Evolutionary conservation across 208 protist genomes (phyloP).

Genomic region (Naegleria lovaniensis): DNA sequence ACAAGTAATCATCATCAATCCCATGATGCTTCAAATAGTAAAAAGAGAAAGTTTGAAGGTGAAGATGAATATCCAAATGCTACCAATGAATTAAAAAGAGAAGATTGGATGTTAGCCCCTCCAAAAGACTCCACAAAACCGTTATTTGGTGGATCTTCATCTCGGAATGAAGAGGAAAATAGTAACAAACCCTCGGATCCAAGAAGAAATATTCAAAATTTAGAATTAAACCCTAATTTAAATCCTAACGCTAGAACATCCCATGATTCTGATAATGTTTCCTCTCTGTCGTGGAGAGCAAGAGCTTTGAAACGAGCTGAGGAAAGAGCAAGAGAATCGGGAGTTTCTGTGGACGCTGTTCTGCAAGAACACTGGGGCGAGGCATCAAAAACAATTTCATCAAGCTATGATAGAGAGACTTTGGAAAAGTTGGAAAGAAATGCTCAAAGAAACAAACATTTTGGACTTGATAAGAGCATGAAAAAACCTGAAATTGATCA

Average conservation of each 20-base stretch:
- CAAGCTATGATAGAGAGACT: not conserved
- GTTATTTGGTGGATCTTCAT: not conserved
- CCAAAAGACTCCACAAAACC: not conserved
- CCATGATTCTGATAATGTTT: not conserved
- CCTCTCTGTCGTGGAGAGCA: not conserved
- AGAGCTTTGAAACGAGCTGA: conserved; percentile 13
- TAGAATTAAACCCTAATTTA: conserved; percentile 15
- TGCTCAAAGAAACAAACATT: not conserved
- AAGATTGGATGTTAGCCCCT: conserved; percentile 6
- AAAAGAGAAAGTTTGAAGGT: not conserved
- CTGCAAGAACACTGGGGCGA: not conserved
- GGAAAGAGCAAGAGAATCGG: conserved; percentile 7
- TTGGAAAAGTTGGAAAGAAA: not conserved
- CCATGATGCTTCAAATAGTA: too few species aligned
- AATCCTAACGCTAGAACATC: not conserved
- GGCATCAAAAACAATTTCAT: not conserved
- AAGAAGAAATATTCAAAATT: not conserved
- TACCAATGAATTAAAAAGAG: not conserved
- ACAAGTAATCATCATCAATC: too few species aligned
- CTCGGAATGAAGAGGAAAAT: not conserved
- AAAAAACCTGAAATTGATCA: not conserved
- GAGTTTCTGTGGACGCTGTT: not conserved
- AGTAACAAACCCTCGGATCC: not conserved
- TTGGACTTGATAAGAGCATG: not conserved
- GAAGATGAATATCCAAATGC: not conserved